phyloP scores from a whole-genome alignment of 106 monocot species.

The Dendrobium officinale region DNA sequence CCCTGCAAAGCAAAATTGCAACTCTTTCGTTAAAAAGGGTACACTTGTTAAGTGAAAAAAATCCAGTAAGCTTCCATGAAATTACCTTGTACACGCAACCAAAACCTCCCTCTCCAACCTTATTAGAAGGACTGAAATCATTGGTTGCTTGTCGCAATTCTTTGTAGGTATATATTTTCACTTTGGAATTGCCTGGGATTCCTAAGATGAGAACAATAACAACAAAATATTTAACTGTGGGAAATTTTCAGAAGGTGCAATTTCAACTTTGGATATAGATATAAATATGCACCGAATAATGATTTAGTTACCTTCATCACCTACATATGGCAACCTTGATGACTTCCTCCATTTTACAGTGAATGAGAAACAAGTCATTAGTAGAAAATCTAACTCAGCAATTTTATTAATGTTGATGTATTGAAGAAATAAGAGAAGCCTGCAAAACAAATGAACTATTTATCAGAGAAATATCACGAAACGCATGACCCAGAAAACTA shows the following conservation, averaged over 20 bases:
- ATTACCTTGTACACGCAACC: slow-evolving; percentile 31
- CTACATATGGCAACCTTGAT: neutral
- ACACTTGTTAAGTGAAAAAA: neutral
- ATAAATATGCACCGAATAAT: neutral
- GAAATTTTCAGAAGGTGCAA: neutral
- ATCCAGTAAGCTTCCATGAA: neutral
- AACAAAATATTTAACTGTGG: neutral
- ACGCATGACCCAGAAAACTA: neutral
- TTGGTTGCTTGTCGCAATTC: slow-evolving; percentile 23
- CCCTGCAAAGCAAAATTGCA: slow-evolving; percentile 16
- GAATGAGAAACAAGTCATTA: slow-evolving; percentile 17
- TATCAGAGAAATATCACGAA: neutral
- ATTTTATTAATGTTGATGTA: neutral
- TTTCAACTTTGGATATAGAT: neutral
- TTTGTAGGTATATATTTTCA: slow-evolving; percentile 25
- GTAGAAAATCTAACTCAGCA: neutral
- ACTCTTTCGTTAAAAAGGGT: neutral
- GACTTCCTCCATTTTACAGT: neutral
- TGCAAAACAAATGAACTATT: neutral
- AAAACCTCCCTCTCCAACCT: slow-evolving; percentile 39
- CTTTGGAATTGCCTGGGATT: slow-evolving; percentile 12
- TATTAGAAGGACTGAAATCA: slow-evolving; percentile 26
- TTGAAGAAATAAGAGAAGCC: neutral
- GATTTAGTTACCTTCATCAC: slow-evolving; percentile 9
- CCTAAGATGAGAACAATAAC: slow-evolving; percentile 5